Conservation (phyloP, 1,284 basidiomycete genomes). For the Schizophyllum amplum region DNA sequence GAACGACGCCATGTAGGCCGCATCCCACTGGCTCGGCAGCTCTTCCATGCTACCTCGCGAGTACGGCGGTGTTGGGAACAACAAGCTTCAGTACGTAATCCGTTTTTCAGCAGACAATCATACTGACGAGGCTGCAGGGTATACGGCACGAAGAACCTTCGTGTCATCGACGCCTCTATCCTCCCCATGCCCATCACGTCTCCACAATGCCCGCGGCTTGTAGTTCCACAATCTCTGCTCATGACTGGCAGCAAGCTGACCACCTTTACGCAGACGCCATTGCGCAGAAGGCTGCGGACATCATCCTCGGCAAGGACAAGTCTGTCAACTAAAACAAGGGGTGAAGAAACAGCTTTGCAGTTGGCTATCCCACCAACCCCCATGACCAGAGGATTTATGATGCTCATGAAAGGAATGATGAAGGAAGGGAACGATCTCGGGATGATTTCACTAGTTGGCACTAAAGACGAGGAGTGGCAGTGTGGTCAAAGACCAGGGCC, state of each 20-base stretch:
- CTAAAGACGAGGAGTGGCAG: too few relatives aligned
- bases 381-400: too few relatives aligned
- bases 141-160: conserved; percentile 22
- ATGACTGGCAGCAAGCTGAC: background rate
- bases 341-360: too few relatives aligned
- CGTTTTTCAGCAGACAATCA: background rate
- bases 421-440: too few relatives aligned
- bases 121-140: conserved; percentile 21
- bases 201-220: conserved; percentile 23
- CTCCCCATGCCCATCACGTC: conserved; percentile 25
- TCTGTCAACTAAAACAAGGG: background rate
- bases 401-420: too few relatives aligned
- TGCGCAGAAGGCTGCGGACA: conserved; percentile 20
- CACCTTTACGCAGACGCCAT: conserved; percentile 17
- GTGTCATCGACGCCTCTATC: conserved; percentile 17
- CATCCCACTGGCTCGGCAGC: conserved; percentile 16
- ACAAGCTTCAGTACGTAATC: conserved; percentile 16
- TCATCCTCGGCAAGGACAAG: conserved; percentile 11
- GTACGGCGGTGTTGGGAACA: conserved; percentile 21
- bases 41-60: conserved; percentile 15
- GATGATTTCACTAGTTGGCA: too few relatives aligned
- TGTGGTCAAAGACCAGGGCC: too few relatives aligned
- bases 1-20: conserved; percentile 5
- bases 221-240: background rate
- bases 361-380: too few relatives aligned